Evolutionary conservation across 148 eudicot species (phyloP).

Genomic region (Rhododendron williamsianum): DNA sequence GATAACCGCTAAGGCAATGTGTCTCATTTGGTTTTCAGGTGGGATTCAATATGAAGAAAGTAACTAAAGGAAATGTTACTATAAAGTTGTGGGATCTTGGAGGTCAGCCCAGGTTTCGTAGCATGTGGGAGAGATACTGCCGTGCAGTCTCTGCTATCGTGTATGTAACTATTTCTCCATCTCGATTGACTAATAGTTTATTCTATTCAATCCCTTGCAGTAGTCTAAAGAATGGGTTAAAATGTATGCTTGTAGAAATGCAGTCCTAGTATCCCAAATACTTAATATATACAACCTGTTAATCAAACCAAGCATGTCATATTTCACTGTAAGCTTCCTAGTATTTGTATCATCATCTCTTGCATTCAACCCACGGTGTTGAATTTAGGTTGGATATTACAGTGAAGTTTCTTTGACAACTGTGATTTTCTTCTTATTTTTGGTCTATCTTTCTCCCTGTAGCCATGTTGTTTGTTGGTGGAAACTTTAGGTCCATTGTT

Average conservation of each 20-base stretch:
- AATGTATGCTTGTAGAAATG: background rate
- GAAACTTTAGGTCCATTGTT: background rate
- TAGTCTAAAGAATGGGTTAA: background rate
- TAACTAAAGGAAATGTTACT: slow-evolving; percentile 95
- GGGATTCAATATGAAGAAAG: slow-evolving; percentile 95
- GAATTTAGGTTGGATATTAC: background rate
- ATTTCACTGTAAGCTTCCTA: background rate
- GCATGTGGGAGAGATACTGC: slow-evolving; percentile 99
- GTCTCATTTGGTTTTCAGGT: slow-evolving; percentile 41
- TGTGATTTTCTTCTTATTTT: background rate
- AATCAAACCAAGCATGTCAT: background rate
- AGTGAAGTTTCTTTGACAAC: background rate
- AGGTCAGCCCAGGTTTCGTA: slow-evolving; percentile 97
- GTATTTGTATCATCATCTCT: background rate
- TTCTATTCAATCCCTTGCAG: background rate
- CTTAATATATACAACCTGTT: background rate
- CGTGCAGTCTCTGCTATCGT: slow-evolving; percentile 99
- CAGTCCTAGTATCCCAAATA: background rate
- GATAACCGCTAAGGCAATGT: background rate
- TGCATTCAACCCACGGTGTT: background rate
- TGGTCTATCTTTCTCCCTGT: background rate
- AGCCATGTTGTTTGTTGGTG: background rate
- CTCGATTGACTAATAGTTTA: slow-evolving; percentile 1
- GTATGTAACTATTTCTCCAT: slow-evolving; percentile 38
- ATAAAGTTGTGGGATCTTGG: slow-evolving; percentile 99